Conservation (phyloP, 2,329 filamentous ascomycete species). For the Raffaelea arxii region DNA sequence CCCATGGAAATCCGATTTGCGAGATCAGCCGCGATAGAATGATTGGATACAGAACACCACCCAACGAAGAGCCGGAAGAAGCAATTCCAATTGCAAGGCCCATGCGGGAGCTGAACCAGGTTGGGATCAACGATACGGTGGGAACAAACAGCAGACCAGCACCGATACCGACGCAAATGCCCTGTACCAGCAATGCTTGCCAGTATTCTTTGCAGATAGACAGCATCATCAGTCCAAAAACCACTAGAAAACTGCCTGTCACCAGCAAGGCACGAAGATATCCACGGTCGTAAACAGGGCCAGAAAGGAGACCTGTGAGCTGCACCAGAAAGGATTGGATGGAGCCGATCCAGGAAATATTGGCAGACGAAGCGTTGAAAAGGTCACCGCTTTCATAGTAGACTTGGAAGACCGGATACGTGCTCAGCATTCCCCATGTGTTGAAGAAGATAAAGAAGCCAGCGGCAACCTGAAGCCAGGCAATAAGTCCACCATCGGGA, state of each 20-base stretch:
- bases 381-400: conserved; percentile 35
- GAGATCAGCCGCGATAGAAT: conserved; percentile 2
- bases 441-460: conserved; percentile 44
- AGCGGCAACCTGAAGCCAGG: conserved; percentile 4
- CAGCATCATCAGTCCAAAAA: conserved; percentile 36
- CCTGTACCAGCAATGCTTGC: conserved; percentile 31
- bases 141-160: conserved; percentile 28
- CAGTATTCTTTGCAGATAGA: conserved; percentile 27
- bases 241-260: conserved; percentile 28
- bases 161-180: conserved; percentile 32
- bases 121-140: conserved; percentile 26
- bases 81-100: conserved; percentile 33
- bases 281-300: conserved; percentile 37
- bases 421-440: conserved; percentile 34
- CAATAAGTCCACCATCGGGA: conserved; percentile 3
- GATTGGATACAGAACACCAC: conserved; percentile 17
- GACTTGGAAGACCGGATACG: conserved; percentile 45
- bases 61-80: conserved; percentile 29
- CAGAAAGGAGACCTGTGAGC: conserved; percentile 29
- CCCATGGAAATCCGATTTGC: conserved; percentile 8
- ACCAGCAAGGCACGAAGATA: conserved; percentile 30
- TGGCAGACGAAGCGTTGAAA: conserved; percentile 17
- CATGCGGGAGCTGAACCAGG: conserved; percentile 28
- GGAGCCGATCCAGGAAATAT: conserved; percentile 36
- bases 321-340: conserved; percentile 35